phyloP scores from a whole-genome alignment of 805 yeast species.

The Kodamaea kakaduensis region DNA sequence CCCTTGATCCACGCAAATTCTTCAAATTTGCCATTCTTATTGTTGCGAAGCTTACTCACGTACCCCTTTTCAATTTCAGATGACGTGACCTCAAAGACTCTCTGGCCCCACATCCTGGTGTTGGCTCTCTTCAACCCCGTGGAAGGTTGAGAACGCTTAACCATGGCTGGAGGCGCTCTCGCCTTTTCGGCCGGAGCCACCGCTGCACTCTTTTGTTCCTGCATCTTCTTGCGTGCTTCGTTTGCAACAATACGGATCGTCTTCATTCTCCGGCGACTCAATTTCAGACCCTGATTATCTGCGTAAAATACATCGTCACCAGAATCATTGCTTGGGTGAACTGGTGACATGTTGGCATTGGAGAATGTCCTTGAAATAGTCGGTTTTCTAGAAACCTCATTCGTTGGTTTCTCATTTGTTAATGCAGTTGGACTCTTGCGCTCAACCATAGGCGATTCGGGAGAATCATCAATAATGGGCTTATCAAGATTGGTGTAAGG shows the following conservation, averaged over 20 bases:
- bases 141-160: constrained; percentile 6
- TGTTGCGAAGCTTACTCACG: constrained; percentile 60
- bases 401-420: background rate
- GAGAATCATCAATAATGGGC: constrained; percentile 76
- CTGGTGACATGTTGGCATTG: constrained; percentile 39
- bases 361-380: constrained; percentile 42
- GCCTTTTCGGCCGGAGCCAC: background rate
- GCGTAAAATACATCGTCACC: constrained; percentile 36
- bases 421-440: background rate
- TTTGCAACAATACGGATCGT: constrained; percentile 90
- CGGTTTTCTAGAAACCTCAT: constrained; percentile 21
- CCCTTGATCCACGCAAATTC: constrained; percentile 98
- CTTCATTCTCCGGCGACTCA: constrained; percentile 64
- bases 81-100: constrained; percentile 84
- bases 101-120: constrained; percentile 98
- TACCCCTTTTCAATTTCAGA: constrained; percentile 59
- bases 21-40: constrained; percentile 59
- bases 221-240: constrained; percentile 58
- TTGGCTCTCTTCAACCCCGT: constrained; percentile 59
- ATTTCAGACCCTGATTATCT: constrained; percentile 35
- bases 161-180: background rate
- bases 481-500: constrained; percentile 90
- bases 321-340: constrained; percentile 20
- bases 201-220: constrained; percentile 21
- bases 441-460: constrained; percentile 45